Base-by-base conservation (phyloP, 345 rosid genomes). In the Streptanthus diversifolius region DNA sequence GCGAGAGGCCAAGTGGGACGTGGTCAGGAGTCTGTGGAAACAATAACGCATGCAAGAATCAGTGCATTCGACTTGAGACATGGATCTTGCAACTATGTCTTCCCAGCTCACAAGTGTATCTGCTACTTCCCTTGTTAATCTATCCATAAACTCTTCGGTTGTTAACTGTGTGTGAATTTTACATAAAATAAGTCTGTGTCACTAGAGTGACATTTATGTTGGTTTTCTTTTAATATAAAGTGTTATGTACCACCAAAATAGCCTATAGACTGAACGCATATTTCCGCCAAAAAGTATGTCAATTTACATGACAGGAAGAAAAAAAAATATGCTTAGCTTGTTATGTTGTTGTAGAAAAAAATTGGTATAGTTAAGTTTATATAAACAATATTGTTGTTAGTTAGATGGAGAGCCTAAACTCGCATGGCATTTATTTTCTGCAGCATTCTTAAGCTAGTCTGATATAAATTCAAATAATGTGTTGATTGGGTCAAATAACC, bases 21-120 rank as follows among this genome's bases (percentile, higher is more conserved):
- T 68, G 72, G 72, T 68, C 72, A 22, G 72, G 72, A 39, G 72
- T 68, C 5, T 68, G 72, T 68, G 72, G 72, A 54, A 68, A 41
- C 53, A 68, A 5, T 8, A 18, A 18, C 0, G 41, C 63, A 0
- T 68, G 72, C 30, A 68, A 40, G 53, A 41, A 29, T 41, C 63
- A 68, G 53, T 68, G 72, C 53, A 74, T 86, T 54, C 69, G 18
- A 39, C 82, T 91, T 18, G 72, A 68, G 19, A 41, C 72, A 55
- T 68, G 72, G 72, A 17, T 68, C 72, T 54, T 68, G 63, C 53
- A 68, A 68, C 72, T 68, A 68, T 41, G 63, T 68, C 30, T 68
- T 68, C 32, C 72, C 72, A 1, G 53, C 63, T 68, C 63, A 54
- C 43, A 68, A 55, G 53, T 68, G 72, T 9, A 54, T 54, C 6